A percentile compares a stretch with the other conserved stretches of the same genome.
phyloP scores from a whole-genome alignment of 805 yeast genomes.

The Ogataea zsoltii region DNA sequence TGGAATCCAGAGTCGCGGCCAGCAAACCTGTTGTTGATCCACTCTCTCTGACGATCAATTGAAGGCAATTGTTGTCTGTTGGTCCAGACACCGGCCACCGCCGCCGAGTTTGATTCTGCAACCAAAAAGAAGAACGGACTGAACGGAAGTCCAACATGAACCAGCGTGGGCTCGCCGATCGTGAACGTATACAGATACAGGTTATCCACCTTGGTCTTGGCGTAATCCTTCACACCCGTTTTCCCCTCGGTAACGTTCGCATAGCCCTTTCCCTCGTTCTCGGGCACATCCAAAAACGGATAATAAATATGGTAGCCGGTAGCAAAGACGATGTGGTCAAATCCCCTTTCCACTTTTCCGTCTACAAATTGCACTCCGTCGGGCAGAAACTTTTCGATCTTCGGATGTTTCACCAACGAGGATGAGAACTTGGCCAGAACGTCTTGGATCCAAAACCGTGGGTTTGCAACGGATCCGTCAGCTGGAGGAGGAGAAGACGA shows the following conservation, averaged over 20 bases:
- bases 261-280: constrained; percentile 19
- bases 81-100: constrained; percentile 58
- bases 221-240: constrained; percentile 19
- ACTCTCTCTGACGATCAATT: constrained; percentile 17
- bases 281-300: constrained; percentile 38
- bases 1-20: constrained; percentile 19
- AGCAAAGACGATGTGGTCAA: constrained; percentile 46
- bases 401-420: constrained; percentile 28
- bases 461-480: background rate
- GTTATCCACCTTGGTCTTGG: constrained; percentile 24
- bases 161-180: constrained; percentile 43
- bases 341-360: constrained; percentile 30
- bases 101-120: constrained; percentile 51
- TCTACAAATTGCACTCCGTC: constrained; percentile 32
- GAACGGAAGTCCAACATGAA: constrained; percentile 40
- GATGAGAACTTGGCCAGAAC: background rate
- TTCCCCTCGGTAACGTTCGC: constrained; percentile 36
- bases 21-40: constrained; percentile 17
- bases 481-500: background rate
- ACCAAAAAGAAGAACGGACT: constrained; percentile 48
- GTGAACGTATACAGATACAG: constrained; percentile 36
- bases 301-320: constrained; percentile 51
- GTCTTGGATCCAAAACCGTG: constrained; percentile 5
- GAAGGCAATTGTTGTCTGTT: constrained; percentile 42
- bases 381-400: constrained; percentile 29